Percentiles rank a stretch among this genome's conserved stretches.
These are phyloP conservation scores for Paraconiothyrium brasiliense DNA, from an alignment of 2,329 filamentous ascomycete species.

Conservation along the genomic window DNA sequence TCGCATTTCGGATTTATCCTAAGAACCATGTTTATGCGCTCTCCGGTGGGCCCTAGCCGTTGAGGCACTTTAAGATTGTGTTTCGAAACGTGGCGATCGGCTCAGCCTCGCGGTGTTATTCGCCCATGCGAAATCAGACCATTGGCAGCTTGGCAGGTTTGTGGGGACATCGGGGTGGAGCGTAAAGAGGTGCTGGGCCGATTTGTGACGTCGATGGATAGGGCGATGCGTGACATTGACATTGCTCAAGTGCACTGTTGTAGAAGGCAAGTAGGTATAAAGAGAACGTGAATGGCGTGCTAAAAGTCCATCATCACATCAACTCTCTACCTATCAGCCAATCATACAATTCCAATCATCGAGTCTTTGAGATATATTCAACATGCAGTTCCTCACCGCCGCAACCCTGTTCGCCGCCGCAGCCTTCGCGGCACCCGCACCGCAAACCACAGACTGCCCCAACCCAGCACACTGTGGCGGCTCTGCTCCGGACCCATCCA, in stretches of 20 bases:
- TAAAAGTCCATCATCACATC: neutral
- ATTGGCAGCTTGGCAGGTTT: constrained; percentile 3
- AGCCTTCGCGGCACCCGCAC: constrained; percentile 30
- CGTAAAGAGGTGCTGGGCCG: neutral
- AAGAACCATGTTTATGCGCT: neutral
- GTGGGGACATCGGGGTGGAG: constrained; percentile 1
- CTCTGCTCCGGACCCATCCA: constrained; percentile 4
- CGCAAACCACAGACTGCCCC: constrained; percentile 31
- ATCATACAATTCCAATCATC: constrained; percentile 1
- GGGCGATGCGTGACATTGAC: neutral
- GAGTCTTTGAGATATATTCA: neutral
- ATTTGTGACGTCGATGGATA: neutral
- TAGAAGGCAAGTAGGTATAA: neutral
- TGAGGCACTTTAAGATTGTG: neutral
- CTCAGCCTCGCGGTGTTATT: neutral
- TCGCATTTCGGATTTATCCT: neutral
- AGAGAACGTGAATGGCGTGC: neutral
- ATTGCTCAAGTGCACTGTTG: neutral
- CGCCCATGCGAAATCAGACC: neutral
- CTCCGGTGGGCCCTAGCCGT: neutral
- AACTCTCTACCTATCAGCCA: constrained; percentile 6
- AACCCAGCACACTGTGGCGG: constrained; percentile 25
- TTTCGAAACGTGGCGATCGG: constrained; percentile 4
- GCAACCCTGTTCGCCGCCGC: constrained; percentile 30
- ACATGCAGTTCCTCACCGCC: constrained; percentile 19